Base-by-base conservation (phyloP, 352 stramenopile genomes). In the Globisporangium abappressorium region DNA sequence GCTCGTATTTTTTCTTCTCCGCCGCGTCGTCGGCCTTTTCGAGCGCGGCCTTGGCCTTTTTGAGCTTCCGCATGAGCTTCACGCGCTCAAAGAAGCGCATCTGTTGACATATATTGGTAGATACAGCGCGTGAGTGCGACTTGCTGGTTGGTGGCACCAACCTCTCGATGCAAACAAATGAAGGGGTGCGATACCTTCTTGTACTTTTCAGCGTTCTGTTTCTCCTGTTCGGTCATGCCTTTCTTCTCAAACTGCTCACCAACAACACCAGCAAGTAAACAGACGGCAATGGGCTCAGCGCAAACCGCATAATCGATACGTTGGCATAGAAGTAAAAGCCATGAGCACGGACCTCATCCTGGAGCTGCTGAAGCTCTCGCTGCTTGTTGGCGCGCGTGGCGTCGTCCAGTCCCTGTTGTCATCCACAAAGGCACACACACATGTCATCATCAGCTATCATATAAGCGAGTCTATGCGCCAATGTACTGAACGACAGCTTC, bases 41-140 rank as follows among this genome's bases (percentile, higher is more conserved):
- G 51, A 91, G 54, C 7, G 74, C 68, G 0, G 64, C 72, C 57
- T 91, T 79, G 5, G 77, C 72, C 57, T 92, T 81, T 57, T 83
- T 79, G 59, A 94, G 69, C 71, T 92, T 94, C 33, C 85, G 84
- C 84, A 92, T 92, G 46, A 94, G 73, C 73, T 94, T 94, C 53
- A 94, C 82, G 54, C 85, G 85, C 64, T 94, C 85, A 46, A 94
- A 90, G 69, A 94, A 94, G 4, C 85, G 84, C 6, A 85, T 81
- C 85, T 93, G 60, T n/a, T 12, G 2, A 30, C 15, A 60, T 18
- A 34, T 11, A 60, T 18, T 49, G 3, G 26, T 1, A 65, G 30
- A 43, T 22, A 41, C 8, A 12, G 1, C 34, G 7, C 20, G n/a
- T 64, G 15, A 57, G 59, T 49, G 24, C 14, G 51, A 72, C 15